Base-by-base conservation (phyloP, 331 rosid species). In the Stylosanthes scabra region DNA sequence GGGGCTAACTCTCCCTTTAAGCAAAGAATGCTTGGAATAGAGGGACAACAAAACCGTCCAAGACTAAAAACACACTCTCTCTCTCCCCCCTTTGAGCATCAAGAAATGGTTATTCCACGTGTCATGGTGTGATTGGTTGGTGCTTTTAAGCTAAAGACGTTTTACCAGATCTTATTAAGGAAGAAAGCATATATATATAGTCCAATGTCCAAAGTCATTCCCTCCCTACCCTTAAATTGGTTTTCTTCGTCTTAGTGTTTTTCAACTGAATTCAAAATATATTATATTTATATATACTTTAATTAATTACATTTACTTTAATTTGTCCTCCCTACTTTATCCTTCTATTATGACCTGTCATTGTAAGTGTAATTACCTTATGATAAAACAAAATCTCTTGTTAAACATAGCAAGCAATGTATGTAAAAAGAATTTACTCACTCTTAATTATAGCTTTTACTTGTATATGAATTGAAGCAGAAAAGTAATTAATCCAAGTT, bases 1-100 rank as follows among this genome's bases (percentile, higher is more conserved):
- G 78, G 86, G 84, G 88, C 82, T 81, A 84, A 84, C 94, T 63
- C 86, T 74, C 84, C 82, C 91, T 89, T 90, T 85, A 90, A 83
- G 96, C 86, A 92, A 92, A 88, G 96, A 88, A 88, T 88, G 91
- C 86, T 86, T 88, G 86, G 80, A 80, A 76, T 66, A 67, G 83
- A 92, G 89, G 86, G 88, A 90, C 92, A 87, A 59, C 63, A 40
- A 80, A 86, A 80, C 78, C 74, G 8, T 41, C 67, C 61, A 63
- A 71, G 65, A 77, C 64, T 44, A 47, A 31, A 79, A 20, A 20
- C 25, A 20, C 25, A 29, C 50, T 60, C 15, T 74, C 68, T 79
- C 74, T 70, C 46, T 75, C 78, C 44, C 46, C 50, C 45, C 51
- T 52, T 61, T 62, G 15, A 25, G 9, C 44, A 39, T 57, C 45